Conservation (phyloP, 768 basidiomycete species). For the Strobilomyces confusus region DNA sequence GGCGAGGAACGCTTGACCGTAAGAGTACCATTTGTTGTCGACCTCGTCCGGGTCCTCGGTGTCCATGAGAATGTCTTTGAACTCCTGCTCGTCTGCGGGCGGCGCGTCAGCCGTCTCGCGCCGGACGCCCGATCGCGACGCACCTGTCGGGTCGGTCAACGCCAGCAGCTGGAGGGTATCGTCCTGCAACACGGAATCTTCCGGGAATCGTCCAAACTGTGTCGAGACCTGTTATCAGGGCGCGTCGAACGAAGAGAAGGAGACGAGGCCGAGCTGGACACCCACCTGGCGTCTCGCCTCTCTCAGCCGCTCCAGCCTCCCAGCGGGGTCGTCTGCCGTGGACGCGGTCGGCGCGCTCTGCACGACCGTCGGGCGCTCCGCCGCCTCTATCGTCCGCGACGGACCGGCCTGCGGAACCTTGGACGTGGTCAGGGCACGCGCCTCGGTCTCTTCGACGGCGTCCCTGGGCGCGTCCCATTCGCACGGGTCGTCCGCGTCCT, state of each 20-base stretch:
- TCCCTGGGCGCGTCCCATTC: conserved; percentile 18
- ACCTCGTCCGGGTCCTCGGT: conserved; percentile 13
- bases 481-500: conserved; percentile 22
- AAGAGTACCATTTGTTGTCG: conserved; percentile 18
- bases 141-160: conserved; percentile 19
- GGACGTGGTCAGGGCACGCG: conserved; percentile 6
- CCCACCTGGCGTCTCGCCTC: conserved; percentile 21
- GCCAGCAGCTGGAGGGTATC: conserved; percentile 25
- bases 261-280: background rate
- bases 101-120: background rate
- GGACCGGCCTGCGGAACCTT: conserved; percentile 6
- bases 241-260: background rate
- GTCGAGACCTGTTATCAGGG: conserved; percentile 19
- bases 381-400: conserved; percentile 2
- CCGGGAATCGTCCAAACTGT: background rate
- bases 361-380: background rate
- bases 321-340: conserved; percentile 11
- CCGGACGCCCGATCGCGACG: background rate
- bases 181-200: conserved; percentile 19
- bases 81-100: conserved; percentile 11
- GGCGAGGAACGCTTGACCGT: conserved; percentile 18
- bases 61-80: conserved; percentile 16
- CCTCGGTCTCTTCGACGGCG: background rate
- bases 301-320: conserved; percentile 15
- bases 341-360: background rate